Base-by-base conservation (phyloP, 805 yeast species). In the Starmerella davenportii region DNA sequence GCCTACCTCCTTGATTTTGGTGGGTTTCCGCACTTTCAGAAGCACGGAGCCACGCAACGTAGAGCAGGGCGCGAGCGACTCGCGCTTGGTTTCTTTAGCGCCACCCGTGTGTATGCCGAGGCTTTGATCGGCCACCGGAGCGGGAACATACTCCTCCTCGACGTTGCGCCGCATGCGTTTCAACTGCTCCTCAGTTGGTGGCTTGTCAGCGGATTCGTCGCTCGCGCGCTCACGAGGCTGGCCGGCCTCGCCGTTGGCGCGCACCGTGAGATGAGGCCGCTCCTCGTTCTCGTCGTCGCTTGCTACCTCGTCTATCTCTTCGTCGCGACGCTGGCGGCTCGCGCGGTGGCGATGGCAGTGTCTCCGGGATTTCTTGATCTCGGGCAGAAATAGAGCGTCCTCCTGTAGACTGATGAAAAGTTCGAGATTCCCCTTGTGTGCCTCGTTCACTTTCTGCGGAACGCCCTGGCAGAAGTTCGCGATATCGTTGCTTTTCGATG, bases 11-110 rank as follows among this genome's bases (percentile, higher is more conserved):
- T 78, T 80, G 48, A 84, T 62, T 53, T 72, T 78, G 27, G 77
- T 66, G 0, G 87, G 76, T 50, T 81, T 82, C 38, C 74, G 49
- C 2, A 85, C 69, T 41, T 90, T 66, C 8, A 85, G 47, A 34
- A 76, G 69, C 13, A 85, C 60, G 19, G 82, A 72, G 1, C 95
- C 95, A 37, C 95, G 64, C 30, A 85, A 61, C 20, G 84, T 57
- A 2, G 87, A 66, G 33, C 52, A 45, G 25, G 49, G 42, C 30
- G 45, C 34, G 24, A 36, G 23, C 19, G 31, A 17, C 18, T 17
- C 35, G 23, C 30, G 4, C n/a, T 21, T 24, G 15, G 16, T 11
- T 17, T 40, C 40, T 8, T 11, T 15, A 16, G 23, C 17, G 11
- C 43, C 44, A n/a, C 44, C 44, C 16, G 37, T 30, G 16, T 41